Evolutionary conservation across 78 protist genomes (phyloP).

Genomic region (Carpediemonas membranifera): DNA sequence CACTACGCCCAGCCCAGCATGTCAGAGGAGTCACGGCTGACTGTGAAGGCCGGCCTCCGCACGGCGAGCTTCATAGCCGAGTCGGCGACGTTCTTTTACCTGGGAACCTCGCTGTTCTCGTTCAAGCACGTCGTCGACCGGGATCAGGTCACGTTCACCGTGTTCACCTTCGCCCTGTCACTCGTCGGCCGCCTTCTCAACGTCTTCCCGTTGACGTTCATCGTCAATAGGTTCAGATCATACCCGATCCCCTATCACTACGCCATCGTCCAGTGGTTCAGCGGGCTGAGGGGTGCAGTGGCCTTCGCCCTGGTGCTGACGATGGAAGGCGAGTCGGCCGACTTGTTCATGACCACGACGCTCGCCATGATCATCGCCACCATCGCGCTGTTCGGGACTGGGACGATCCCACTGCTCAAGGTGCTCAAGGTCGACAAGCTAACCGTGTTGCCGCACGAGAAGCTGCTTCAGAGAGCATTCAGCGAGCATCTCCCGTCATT

Average conservation of each 20-base stretch:
- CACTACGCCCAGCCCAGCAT: no score
- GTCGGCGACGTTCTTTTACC: no score
- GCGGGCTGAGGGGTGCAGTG: slow-evolving; percentile 35
- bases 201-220: slow-evolving; percentile 32
- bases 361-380: slow-evolving; percentile 43
- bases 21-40: no score
- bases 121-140: no score
- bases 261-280: slow-evolving; percentile 44
- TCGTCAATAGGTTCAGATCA: slow-evolving; percentile 14
- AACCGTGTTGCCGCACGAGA: not conserved
- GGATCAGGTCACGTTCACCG: no score
- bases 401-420: slow-evolving; percentile 31
- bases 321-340: slow-evolving; percentile 59
- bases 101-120: no score
- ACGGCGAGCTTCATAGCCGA: no score
- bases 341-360: slow-evolving; percentile 51
- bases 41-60: no score
- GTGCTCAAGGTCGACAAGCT: not conserved
- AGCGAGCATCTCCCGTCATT: no score
- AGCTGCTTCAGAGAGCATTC: not conserved
- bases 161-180: not conserved
- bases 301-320: slow-evolving; percentile 27
- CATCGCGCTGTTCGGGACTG: slow-evolving; percentile 42
- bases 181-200: slow-evolving; percentile 38
- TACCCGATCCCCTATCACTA: not conserved